These are phyloP conservation scores for Lenwebbia sp. DNA, from an alignment of 345 rosid species.

Conservation along the genomic window DNA sequence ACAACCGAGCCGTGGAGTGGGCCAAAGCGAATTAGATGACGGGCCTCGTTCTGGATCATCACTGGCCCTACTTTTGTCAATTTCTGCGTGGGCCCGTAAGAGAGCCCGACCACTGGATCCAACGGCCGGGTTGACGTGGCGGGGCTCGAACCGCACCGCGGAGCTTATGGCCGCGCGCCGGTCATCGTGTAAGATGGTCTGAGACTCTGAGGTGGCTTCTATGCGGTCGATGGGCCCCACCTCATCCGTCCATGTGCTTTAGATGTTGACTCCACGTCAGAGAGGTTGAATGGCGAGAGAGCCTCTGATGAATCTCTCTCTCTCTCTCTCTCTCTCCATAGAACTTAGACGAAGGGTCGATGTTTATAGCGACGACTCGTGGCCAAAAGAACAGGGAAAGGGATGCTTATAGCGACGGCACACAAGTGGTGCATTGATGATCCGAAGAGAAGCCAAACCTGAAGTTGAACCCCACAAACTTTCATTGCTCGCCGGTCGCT, in stretches of 20 bases:
- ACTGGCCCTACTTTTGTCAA: constrained; percentile 16
- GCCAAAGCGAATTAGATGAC: constrained; percentile 7
- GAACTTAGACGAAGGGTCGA: not conserved
- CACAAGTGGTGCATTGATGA: not conserved
- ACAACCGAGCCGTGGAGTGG: constrained; percentile 17
- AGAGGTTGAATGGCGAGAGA: not conserved
- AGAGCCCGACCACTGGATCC: constrained; percentile 9
- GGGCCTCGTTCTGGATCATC: constrained; percentile 18
- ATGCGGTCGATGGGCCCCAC: not conserved
- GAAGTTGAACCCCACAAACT: not conserved
- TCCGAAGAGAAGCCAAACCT: not conserved
- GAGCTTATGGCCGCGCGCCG: not conserved
- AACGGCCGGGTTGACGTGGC: constrained; percentile 15
- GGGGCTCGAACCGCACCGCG: constrained; percentile 9
- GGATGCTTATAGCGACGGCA: not conserved
- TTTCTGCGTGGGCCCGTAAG: constrained; percentile 13
- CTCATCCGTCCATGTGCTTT: constrained; percentile 18
- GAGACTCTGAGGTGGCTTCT: not conserved
- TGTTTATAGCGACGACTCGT: not conserved
- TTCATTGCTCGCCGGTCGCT: not conserved
- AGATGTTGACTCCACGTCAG: constrained; percentile 15
- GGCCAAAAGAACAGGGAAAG: not conserved
- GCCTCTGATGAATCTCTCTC: not conserved
- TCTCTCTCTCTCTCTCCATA: not conserved
- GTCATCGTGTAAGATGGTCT: constrained; percentile 2